A percentile compares a stretch with the other conserved stretches of the same genome.
Conservation (phyloP, 2,329 filamentous ascomycete genomes). For the Moelleriella libera region DNA sequence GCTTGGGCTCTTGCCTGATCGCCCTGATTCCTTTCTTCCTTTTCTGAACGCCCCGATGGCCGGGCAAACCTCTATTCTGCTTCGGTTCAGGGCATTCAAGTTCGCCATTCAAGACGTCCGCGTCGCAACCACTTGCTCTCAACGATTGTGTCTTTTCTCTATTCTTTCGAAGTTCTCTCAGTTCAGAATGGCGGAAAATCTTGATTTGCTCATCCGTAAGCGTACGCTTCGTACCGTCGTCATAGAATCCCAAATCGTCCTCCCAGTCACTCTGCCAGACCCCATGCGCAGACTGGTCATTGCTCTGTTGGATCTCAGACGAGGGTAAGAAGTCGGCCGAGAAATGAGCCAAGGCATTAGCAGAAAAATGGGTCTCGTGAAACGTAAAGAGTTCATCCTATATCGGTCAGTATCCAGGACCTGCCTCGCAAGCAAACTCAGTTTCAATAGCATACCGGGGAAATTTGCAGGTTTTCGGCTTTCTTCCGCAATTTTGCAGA, state of each 20-base stretch:
- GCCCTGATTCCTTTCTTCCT: conserved; percentile 26
- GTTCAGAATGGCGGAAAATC: conserved; percentile 81
- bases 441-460: conserved; percentile 9
- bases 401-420: neutral
- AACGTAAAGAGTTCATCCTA: conserved; percentile 48
- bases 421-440: neutral
- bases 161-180: conserved; percentile 53
- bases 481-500: neutral
- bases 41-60: conserved; percentile 1
- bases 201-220: conserved; percentile 83
- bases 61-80: neutral
- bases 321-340: conserved; percentile 26
- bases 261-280: conserved; percentile 17
- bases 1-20: conserved; percentile 33
- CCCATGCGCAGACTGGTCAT: conserved; percentile 1
- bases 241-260: conserved; percentile 70
- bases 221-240: conserved; percentile 75
- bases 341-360: conserved; percentile 30
- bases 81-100: neutral
- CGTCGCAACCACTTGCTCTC: neutral
- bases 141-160: conserved; percentile 19
- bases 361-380: conserved; percentile 44
- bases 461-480: conserved; percentile 7
- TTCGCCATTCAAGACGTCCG: neutral
- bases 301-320: conserved; percentile 15